A percentile compares a stretch with the other conserved stretches of the same genome.
phyloP scores from a whole-genome alignment of 106 monocot genomes.

The Dioscorea alata region DNA sequence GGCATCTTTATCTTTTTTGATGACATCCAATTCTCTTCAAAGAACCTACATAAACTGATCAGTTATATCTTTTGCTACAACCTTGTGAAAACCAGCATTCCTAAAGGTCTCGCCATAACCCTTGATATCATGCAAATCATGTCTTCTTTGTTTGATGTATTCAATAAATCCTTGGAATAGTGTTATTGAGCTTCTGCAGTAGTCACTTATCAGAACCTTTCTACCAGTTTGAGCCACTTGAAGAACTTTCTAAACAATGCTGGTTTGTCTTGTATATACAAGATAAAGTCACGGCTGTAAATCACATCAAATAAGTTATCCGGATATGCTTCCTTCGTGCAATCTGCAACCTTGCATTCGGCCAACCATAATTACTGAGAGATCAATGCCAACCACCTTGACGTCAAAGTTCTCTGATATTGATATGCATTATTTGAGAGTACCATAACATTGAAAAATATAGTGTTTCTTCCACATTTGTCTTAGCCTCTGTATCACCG shows the following conservation, averaged over 20 bases:
- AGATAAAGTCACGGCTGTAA: constrained; percentile 76
- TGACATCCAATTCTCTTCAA: too few species aligned
- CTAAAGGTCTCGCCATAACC: constrained; percentile 86
- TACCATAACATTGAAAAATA: too few species aligned
- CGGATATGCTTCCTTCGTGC: constrained; percentile 54
- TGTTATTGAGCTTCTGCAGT: constrained; percentile 68
- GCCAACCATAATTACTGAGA: constrained; percentile 76
- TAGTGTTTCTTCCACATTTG: too few species aligned
- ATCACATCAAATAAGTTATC: constrained; percentile 63
- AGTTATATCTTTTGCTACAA: constrained; percentile 88
- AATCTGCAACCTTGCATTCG: constrained; percentile 75
- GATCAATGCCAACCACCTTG: constrained; percentile 77
- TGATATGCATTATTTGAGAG: too few species aligned
- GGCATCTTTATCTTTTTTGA: too few species aligned
- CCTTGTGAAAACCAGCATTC: constrained; percentile 77
- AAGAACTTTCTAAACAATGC: constrained; percentile 64
- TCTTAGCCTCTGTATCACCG: too few species aligned
- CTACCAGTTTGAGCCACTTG: constrained; percentile 89
- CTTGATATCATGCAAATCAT: constrained; percentile 87
- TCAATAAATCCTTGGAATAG: constrained; percentile 63
- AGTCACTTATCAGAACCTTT: constrained; percentile 83
- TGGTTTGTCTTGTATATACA: constrained; percentile 86
- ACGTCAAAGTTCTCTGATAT: constrained; percentile 56
- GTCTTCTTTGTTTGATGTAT: constrained; percentile 87
- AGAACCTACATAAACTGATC: too few species aligned